Base-by-base conservation (phyloP, 2,329 filamentous ascomycete species). In the Aotearoamyces nothofagi region DNA sequence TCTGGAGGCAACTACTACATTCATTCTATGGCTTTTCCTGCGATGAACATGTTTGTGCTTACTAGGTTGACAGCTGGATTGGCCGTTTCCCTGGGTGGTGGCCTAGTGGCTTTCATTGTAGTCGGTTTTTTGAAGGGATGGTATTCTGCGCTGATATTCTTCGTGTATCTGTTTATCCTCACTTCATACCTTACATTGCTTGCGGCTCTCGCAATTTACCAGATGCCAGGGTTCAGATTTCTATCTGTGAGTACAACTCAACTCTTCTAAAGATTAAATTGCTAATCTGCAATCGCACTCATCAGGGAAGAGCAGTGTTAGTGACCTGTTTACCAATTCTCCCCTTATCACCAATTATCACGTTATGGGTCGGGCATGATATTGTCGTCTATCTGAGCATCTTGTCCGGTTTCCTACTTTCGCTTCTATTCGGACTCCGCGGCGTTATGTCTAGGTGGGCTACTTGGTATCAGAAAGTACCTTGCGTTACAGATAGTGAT, bases 1-100 rank as follows among this genome's bases (percentile, higher is more conserved):
- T 69, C 64, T 29, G 66, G 66, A n/a, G 70, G 69, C 3, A 65
- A 66, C 25, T 76, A 72, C 44, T 76, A 75, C 36, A 57, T 74
- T 22, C 54, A 60, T 25, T 61, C 58, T 0, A 64, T 63, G 57
- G 62, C 62, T 2, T 67, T 66, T 34, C 29, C 27, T 5, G 55
- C 51, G 30, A 54, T 57, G 53, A 51, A 54, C 17, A 47, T 50
- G 33, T 57, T 56, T 30, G 49, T 56, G 22, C 45, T 55, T 2
- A 50, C 55, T 30, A 43, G 53, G 6, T 43, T 67, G 25, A 60
- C 61, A 3, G 61, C 56, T 9, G 64, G 61, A 2, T 51, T 71
- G 24, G 47, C 54, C 5, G 39, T 57, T 11, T 47, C 51, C 3
- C 31, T 52, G 4, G 20, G 47, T 5, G 44, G 51, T 15, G 52